Base-by-base conservation (phyloP, 169 alveolate species). In the Eimeria zaria region DNA sequence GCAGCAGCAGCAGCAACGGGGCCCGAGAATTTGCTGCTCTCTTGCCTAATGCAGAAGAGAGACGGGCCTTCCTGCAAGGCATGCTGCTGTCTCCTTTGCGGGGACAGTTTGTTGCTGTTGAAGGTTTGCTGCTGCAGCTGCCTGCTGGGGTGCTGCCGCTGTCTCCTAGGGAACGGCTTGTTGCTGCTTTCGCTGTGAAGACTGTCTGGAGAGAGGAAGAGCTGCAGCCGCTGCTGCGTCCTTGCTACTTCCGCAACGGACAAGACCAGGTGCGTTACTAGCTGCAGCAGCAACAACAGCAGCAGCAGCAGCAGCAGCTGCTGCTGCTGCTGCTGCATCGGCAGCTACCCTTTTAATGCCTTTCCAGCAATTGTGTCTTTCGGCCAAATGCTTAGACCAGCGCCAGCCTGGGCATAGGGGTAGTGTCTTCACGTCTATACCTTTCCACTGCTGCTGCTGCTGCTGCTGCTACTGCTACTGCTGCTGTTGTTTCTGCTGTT, bases 81-180 rank as follows among this genome's bases (percentile, higher is more conserved):
- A 84, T 84, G 92, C 78, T 84, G 74, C 76, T 84, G 92, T 84
- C 92, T 58, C 92, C 92, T 36, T 60, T 84, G 39, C 78, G 92
- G 41, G 76, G 92, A 0, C 9, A 2, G 36, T 84, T 84, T 27
- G 78, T 27, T 60, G 92, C 92, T 14, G 92, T 58, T 14, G 92
- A 55, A 20, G 92, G 92, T 6, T 80, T 33, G 92, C 92, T 84
- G 46, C 92, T 84, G 92, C 74, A 7, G 78, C 92, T 84, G 60
- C 92, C 92, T 33, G 64, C 92, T 5, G 74, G 62, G 14, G 74
- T n/a, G 58, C 92, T 84, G 60, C 92, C 92, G 22, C 16, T 58
- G 39, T 58, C 92, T 16, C 55, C 46, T 3, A 30, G 92, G 62
- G 92, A 84, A n/a, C 51, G 92, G 6, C 92, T 84, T 33, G 92